Conservation (phyloP, 2,329 filamentous ascomycete species). For the Fusarium temperatum region DNA sequence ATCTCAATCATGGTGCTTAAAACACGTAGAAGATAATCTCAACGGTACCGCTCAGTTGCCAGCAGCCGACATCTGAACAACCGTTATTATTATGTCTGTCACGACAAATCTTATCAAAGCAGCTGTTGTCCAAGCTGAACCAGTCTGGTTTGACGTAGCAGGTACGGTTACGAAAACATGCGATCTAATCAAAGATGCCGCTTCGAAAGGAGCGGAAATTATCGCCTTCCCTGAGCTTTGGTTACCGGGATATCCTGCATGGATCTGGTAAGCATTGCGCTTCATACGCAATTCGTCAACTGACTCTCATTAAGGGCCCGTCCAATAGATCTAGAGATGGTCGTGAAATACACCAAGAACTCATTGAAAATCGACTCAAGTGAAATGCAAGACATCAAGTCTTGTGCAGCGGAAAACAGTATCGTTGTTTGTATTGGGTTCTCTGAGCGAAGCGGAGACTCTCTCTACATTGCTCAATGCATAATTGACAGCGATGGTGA, state of each 20-base stretch:
- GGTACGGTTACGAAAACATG: background rate
- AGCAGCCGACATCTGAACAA: background rate
- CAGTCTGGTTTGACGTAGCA: background rate
- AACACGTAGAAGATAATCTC: background rate
- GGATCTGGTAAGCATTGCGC: background rate
- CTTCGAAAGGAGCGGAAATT: background rate
- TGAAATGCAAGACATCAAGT: background rate
- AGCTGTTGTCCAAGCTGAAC: background rate
- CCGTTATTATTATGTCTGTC: background rate
- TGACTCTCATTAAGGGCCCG: background rate
- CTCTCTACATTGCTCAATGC: background rate
- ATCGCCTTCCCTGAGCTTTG: background rate
- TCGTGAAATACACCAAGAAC: background rate
- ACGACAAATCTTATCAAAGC: background rate
- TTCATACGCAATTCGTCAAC: background rate
- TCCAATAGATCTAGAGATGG: background rate
- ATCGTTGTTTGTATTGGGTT: background rate
- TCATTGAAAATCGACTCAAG: background rate
- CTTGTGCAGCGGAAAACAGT: background rate
- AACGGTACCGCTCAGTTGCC: rapidly evolving
- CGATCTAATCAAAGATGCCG: background rate
- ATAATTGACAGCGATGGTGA: background rate
- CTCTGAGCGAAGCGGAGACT: background rate
- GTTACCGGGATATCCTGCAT: background rate
- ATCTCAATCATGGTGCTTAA: background rate